These are phyloP conservation scores for Diplodia scrobiculata DNA, from an alignment of 2,329 filamentous ascomycete species.

Conservation along the genomic window DNA sequence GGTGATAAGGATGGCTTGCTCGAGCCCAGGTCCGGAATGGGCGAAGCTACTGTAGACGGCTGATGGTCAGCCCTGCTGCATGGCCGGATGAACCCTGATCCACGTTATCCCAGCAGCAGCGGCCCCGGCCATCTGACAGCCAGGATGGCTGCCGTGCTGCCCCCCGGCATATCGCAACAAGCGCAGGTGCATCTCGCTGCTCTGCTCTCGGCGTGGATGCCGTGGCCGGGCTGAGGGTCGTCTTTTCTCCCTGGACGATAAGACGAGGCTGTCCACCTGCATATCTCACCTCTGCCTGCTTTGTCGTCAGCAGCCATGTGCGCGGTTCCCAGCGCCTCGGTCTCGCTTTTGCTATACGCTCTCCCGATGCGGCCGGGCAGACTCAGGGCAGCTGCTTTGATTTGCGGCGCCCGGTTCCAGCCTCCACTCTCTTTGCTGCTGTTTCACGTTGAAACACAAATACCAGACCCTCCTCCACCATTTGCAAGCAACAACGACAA, in stretches of 20 bases:
- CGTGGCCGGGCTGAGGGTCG: slow-evolving; percentile 2
- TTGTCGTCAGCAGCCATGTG: slow-evolving; percentile 1
- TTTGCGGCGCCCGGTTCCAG: neutral
- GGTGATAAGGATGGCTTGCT: neutral
- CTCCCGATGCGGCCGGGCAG: neutral
- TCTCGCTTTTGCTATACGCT: slow-evolving; percentile 8
- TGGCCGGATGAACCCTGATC: slow-evolving; percentile 15
- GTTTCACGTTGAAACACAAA: slow-evolving; percentile 12
- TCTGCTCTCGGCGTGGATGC: neutral
- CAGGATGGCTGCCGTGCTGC: neutral
- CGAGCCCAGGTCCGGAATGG: neutral
- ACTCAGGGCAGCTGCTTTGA: slow-evolving; percentile 2
- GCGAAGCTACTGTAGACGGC: neutral
- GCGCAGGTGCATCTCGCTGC: no score
- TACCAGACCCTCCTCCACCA: neutral
- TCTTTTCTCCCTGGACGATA: slow-evolving; percentile 26
- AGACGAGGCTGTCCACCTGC: slow-evolving; percentile 23
- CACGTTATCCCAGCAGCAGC: neutral
- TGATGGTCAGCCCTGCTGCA: slow-evolving; percentile 18
- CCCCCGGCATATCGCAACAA: no score
- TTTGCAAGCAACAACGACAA: neutral
- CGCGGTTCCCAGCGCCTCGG: neutral
- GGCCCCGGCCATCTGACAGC: slow-evolving; percentile 1
- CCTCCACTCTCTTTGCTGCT: neutral
- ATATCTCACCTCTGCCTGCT: neutral